Base-by-base conservation (phyloP, 2,329 filamentous ascomycete species). In the Hirsutella thompsonii region DNA sequence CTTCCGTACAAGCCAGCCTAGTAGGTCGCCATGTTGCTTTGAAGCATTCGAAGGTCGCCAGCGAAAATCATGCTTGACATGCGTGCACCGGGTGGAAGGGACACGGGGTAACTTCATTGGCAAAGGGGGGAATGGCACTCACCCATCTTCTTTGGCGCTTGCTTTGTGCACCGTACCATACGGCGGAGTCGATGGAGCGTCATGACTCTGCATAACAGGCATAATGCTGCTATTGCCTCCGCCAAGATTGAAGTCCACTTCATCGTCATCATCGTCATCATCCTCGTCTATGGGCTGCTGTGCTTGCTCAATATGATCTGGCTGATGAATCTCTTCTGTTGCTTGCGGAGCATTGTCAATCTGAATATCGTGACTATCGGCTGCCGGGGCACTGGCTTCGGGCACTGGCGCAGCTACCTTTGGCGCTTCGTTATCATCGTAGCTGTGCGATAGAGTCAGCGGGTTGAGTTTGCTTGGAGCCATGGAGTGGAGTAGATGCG, bases 381-480 rank as follows among this genome's bases (percentile, higher is more conserved):
- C 49, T 18, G 47, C 46, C 9, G 59, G 53, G 16, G 40, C 55
- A 23, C 57, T 48, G 38, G 55, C 55, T 44, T 55, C 50, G 8
- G 57, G 50, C 20, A 52, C 55, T 23, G 60, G 45, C 21, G 60
- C 52, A 6, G 23, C 6, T 47, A 65, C 47, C 41, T 69, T 67
- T 26, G 68, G 55, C 36, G 68, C 59, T 35, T 66, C 66, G 38
- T 81, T 76, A 49, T 83, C 80, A 48, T 84, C 78, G 55, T 83
- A 83, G 45, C 80, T 83, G 47, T 28, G 23, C 28, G 28, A 35
- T 10, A 20, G 11, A 20, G 38, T 49, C 32, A 47, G 47, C 36
- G 20, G 39, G n/a, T 14, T 18, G n/a, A 26, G n/a, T 19, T n/a
- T 21, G 30, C 16, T 10, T 11, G 19, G 21, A 11, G 5, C 14